These are phyloP conservation scores for Sistotremastrum niveocremeum DNA, from an alignment of 768 basidiomycete species.

Conservation along the genomic window DNA sequence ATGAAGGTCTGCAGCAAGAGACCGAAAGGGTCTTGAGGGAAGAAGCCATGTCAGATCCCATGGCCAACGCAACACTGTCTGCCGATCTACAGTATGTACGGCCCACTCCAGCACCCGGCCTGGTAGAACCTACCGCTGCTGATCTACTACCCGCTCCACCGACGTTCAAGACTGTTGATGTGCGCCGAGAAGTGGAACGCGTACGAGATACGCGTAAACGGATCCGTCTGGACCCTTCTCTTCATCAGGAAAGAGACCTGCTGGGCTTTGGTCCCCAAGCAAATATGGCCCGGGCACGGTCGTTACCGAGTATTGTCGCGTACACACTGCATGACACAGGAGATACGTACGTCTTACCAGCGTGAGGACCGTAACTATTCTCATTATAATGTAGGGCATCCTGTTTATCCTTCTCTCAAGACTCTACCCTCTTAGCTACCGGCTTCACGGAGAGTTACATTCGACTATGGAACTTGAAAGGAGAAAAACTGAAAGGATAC, in stretches of 20 bases:
- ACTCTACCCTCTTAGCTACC: conserved; percentile 84
- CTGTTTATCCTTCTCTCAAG: conserved; percentile 78
- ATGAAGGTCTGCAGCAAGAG: conserved; percentile 71
- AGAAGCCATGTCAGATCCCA: conserved; percentile 63
- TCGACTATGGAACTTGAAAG: conserved; percentile 87
- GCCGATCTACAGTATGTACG: conserved; percentile 42
- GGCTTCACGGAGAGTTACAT: conserved; percentile 96
- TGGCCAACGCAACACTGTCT: conserved; percentile 44
- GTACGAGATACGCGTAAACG: conserved; percentile 86
- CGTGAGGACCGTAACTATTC: not conserved
- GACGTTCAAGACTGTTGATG: conserved; percentile 72
- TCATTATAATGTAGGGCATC: conserved; percentile 41
- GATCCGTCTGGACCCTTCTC: conserved; percentile 76
- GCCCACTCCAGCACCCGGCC: conserved; percentile 36
- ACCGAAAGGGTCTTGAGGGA: conserved; percentile 69
- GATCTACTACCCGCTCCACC: conserved; percentile 76
- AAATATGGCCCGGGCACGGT: conserved; percentile 40
- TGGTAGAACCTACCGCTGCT: conserved; percentile 47
- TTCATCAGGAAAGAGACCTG: conserved; percentile 36
- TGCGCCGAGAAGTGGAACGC: conserved; percentile 80
- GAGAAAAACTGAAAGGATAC: conserved; percentile 69
- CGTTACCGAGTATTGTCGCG: conserved; percentile 84
- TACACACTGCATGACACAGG: conserved; percentile 91
- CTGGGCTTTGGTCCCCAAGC: conserved; percentile 41
- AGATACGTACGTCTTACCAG: conserved; percentile 60